These are phyloP conservation scores for Rhodotorula diobovata DNA, from an alignment of 768 basidiomycete genomes.

Conservation along the genomic window DNA sequence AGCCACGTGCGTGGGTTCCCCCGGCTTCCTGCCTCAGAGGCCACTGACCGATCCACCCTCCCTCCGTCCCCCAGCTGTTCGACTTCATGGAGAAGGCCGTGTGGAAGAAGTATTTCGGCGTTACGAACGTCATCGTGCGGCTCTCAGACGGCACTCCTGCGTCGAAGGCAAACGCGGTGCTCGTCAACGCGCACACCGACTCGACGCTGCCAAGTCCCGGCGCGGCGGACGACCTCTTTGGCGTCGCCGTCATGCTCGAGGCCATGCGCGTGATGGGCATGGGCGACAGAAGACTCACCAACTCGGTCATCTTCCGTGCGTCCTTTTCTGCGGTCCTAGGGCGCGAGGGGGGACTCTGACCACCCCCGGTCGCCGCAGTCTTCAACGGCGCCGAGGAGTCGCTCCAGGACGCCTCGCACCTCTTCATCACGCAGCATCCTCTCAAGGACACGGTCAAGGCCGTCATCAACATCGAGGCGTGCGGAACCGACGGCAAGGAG, in stretches of 20 bases:
- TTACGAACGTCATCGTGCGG: constrained; percentile 84
- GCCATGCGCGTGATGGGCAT: constrained; percentile 67
- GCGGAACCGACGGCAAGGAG: constrained; percentile 84
- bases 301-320: constrained; percentile 74
- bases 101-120: constrained; percentile 59
- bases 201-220: constrained; percentile 78
- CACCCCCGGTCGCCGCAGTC: constrained; percentile 53
- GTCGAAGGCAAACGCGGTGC: constrained; percentile 69
- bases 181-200: constrained; percentile 86
- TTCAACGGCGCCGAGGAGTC: constrained; percentile 95
- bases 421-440: constrained; percentile 78
- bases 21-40: too few species aligned
- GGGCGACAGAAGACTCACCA: constrained; percentile 64
- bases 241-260: constrained; percentile 89
- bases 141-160: constrained; percentile 69
- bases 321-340: constrained; percentile 44
- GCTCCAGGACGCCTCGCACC: constrained; percentile 87
- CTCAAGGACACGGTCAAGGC: constrained; percentile 63
- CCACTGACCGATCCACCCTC: too few species aligned
- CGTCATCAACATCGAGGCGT: constrained; percentile 82
- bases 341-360: constrained; percentile 41
- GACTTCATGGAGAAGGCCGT: constrained; percentile 61
- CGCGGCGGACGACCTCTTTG: constrained; percentile 79
- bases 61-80: constrained; percentile 53
- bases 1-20: neutral